Percentiles rank a stretch among this genome's conserved stretches.
Evolutionary conservation across 768 basidiomycete genomes (phyloP).

Genomic region (Thelephora ganbajun): DNA sequence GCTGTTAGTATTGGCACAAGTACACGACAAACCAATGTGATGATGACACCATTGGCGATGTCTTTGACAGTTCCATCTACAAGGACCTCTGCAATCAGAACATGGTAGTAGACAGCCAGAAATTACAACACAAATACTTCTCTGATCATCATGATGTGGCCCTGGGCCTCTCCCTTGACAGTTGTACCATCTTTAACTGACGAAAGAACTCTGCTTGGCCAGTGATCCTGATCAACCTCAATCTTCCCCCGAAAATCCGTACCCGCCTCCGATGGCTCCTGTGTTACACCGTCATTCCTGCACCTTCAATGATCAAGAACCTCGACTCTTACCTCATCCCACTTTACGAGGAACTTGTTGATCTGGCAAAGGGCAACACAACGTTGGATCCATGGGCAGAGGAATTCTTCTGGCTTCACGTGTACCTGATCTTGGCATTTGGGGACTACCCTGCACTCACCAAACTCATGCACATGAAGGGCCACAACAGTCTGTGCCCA

Average conservation of each 20-base stretch:
- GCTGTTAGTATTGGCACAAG: no score
- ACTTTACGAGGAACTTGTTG: conserved; percentile 23
- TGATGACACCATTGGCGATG: conserved; percentile 20
- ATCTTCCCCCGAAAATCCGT: conserved; percentile 25
- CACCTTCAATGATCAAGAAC: conserved; percentile 31
- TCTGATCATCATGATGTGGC: conserved; percentile 23
- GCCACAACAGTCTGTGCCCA: conserved; percentile 23
- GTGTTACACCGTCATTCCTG: conserved; percentile 29
- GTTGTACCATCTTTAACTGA: conserved; percentile 24
- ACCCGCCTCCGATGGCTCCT: conserved; percentile 23
- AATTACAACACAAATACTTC: conserved; percentile 19
- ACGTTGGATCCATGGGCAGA: conserved; percentile 18
- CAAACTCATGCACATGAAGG: conserved; percentile 25
- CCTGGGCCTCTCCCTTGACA: conserved; percentile 26
- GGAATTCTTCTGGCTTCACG: conserved; percentile 16
- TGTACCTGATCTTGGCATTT: conserved; percentile 16
- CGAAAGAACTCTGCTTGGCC: conserved; percentile 23
- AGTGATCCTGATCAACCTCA: conserved; percentile 26
- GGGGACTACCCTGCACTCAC: conserved; percentile 19
- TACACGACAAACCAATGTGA: no score
- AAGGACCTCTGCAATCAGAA: conserved; percentile 8
- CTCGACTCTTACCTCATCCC: conserved; percentile 24
- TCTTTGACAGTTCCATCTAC: conserved; percentile 24
- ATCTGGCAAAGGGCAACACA: conserved; percentile 22
- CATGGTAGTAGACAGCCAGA: conserved; percentile 16